Evolutionary conservation across 169 alveolate species (phyloP).

Genomic region (Eimeria tenella): DNA sequence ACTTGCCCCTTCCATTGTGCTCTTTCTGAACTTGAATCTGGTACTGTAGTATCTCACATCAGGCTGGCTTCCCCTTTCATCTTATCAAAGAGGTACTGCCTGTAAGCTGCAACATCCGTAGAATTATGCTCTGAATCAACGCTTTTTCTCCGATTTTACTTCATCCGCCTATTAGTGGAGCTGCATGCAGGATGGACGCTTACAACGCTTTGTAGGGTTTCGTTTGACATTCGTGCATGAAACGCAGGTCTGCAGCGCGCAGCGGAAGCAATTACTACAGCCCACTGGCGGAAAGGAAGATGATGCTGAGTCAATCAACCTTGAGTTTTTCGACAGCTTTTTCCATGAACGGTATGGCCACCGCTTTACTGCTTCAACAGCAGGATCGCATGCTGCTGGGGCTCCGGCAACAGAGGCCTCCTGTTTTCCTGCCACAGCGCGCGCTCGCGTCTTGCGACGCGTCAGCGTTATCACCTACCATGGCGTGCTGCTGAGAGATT

Average conservation of each 20-base stretch:
- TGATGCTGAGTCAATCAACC: neutral
- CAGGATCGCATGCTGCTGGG: neutral
- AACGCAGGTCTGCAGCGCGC: conserved; percentile 58
- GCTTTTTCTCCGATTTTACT: neutral
- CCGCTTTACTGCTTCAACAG: neutral
- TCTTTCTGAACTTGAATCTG: no score
- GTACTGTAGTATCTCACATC: neutral
- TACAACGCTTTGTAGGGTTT: neutral
- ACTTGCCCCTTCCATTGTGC: neutral
- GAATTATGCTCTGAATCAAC: neutral
- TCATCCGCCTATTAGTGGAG: neutral
- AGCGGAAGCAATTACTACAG: neutral
- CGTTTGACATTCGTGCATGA: conserved; percentile 12
- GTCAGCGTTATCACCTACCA: conserved; percentile 36
- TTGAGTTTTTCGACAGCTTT: neutral
- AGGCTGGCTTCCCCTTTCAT: neutral
- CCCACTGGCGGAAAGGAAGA: neutral
- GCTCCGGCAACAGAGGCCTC: conserved; percentile 10
- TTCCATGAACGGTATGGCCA: neutral
- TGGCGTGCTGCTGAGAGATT: conserved; percentile 63
- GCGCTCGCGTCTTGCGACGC: conserved; percentile 6
- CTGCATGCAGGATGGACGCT: neutral
- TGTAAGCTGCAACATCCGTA: neutral
- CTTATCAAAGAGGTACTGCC: neutral
- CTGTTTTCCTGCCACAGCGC: conserved; percentile 6